phyloP scores from a whole-genome alignment of 371 early-diverging fungal species.

The Mucor velutinosus region DNA sequence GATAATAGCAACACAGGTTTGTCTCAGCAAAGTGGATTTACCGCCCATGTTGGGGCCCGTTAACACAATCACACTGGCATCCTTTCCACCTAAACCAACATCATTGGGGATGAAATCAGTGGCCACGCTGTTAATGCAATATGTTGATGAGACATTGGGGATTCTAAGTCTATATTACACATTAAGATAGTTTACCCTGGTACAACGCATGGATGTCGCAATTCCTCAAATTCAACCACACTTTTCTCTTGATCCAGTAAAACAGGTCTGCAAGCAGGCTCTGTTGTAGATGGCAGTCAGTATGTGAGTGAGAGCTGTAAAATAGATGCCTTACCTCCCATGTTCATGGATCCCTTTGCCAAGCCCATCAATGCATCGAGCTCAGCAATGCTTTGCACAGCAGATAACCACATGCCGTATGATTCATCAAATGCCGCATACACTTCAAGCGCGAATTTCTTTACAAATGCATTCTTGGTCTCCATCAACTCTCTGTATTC shows the following conservation, averaged over 20 bases:
- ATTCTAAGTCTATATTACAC: not conserved
- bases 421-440: constrained; percentile 40
- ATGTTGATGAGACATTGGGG: not conserved
- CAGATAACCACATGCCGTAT: not conserved
- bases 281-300: constrained; percentile 19
- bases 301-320: not conserved
- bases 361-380: constrained; percentile 88
- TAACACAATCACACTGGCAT: constrained; percentile 85
- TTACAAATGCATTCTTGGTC: constrained; percentile 66
- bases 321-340: constrained; percentile 58
- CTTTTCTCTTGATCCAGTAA: constrained; percentile 63
- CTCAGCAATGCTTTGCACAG: not conserved
- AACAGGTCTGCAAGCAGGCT: constrained; percentile 80
- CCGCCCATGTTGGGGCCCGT: constrained; percentile 99
- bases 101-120: constrained; percentile 96
- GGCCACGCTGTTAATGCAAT: constrained; percentile 36
- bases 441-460: constrained; percentile 69
- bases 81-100: constrained; percentile 72
- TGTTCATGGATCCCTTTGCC: constrained; percentile 66
- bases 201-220: constrained; percentile 88
- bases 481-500: constrained; percentile 86
- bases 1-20: constrained; percentile 96
- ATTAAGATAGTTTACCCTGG: constrained; percentile 44
- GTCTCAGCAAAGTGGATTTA: constrained; percentile 96
- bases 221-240: constrained; percentile 75